Conservation (phyloP, 179 eudicot genomes). For the Corrigiola litoralis region DNA sequence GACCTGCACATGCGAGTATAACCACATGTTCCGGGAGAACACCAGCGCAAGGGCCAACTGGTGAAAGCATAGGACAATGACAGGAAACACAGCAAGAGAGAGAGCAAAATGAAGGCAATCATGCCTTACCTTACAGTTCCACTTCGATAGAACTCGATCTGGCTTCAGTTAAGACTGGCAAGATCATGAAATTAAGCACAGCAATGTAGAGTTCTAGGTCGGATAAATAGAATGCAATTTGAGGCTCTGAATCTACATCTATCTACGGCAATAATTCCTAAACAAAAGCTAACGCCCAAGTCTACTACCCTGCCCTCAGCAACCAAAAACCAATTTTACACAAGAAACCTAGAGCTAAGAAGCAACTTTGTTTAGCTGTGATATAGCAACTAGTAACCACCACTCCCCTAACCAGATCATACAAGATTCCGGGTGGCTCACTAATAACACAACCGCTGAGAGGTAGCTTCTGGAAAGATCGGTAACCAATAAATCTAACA, state of each 20-base stretch:
- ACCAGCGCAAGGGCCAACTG: too few species aligned
- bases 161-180: background rate
- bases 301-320: slow-evolving; percentile 11
- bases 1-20: too few species aligned
- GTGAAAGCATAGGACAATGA: too few species aligned
- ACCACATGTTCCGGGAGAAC: too few species aligned
- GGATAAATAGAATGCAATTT: slow-evolving; percentile 17
- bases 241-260: slow-evolving; percentile 23
- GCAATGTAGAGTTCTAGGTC: slow-evolving; percentile 6
- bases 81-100: too few species aligned
- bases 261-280: slow-evolving; percentile 20
- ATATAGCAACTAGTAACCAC: slow-evolving; percentile 12
- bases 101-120: too few species aligned
- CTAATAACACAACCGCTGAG: background rate
- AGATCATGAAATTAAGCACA: background rate
- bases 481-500: slow-evolving; percentile 7
- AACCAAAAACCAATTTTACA: slow-evolving; percentile 20
- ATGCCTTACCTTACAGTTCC: too few species aligned
- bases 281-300: slow-evolving; percentile 15
- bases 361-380: background rate
- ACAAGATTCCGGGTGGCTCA: slow-evolving; percentile 2
- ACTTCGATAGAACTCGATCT: too few species aligned
- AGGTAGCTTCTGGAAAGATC: background rate
- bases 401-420: background rate
- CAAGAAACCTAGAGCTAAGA: slow-evolving; percentile 8